Base-by-base conservation (phyloP, 495 filamentous ascomycete genomes). In the Tuber indicum region DNA sequence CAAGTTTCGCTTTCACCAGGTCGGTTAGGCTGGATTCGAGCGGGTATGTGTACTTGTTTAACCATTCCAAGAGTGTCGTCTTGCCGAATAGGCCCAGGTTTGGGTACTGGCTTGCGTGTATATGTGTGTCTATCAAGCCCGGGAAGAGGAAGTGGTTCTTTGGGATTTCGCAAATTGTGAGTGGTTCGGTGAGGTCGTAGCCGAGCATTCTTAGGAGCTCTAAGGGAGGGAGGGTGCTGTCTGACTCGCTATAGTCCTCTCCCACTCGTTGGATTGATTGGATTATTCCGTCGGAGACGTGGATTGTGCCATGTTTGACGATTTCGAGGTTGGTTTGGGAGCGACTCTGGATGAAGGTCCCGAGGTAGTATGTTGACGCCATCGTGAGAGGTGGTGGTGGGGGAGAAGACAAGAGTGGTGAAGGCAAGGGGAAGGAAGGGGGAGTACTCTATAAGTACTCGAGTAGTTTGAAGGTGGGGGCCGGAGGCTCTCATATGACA, bases 91-190 rank as follows among this genome's bases (percentile, higher is more conserved):
- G 90, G 72, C 95, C 95, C 10, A 89, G 87, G 81, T 98, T 98
- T 75, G 95, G 94, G 82, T 96, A 96, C 86, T 98, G 95, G 0
- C 93, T 89, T 70, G 95, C 95, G 84, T 98, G 95, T 78, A 97
- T 92, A 84, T 98, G 95, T 21, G 95, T 97, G 84, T 98, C 94
- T 93, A 98, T 91, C 83, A 98, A 97, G 21, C 95, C 95, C 0
- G 95, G 95, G 81, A 98, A 97, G 86, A 95, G 97, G 85, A 97
- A 98, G 75, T 91, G 86, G 14, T 66, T 66, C 16, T 36, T 36
- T 6, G 58, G 58, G 26, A 36, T 66, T 32, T 36, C 17, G 14
- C 4, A 26, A 19, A 66, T 66, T 36, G 26, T 66, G 58, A 10
- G 26, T 16, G 14, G 58, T 36, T 12, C 26, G 26, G 26, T 36